A percentile compares a stretch with the other conserved stretches of the same genome.
Conservation (phyloP, 208 protist genomes). For the Acanthamoeba quina region DNA sequence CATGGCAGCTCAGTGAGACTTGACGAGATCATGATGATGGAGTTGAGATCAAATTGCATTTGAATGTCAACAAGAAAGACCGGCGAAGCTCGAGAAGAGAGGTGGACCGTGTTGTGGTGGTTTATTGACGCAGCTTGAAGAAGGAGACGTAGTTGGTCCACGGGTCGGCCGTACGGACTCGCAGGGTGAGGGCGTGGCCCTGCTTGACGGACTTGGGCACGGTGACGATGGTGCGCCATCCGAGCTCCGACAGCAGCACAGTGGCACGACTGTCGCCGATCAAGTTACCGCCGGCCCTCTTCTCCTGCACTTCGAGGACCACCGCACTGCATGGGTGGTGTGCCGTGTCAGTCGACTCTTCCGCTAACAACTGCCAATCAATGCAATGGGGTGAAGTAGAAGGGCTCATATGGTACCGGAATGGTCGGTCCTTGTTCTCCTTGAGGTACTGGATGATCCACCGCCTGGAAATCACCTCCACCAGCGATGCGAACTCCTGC, state of each 20-base stretch:
- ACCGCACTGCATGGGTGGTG: neutral
- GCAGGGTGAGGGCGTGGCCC: constrained; percentile 42
- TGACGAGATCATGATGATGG: neutral
- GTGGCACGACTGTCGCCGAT: constrained; percentile 47
- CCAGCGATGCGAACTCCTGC: constrained; percentile 39
- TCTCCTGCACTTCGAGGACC: constrained; percentile 56
- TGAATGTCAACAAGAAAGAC: neutral
- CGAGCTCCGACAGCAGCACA: constrained; percentile 22
- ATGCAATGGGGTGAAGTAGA: neutral
- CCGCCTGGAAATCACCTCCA: neutral
- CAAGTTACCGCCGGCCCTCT: constrained; percentile 37
- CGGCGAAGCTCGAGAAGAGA: neutral
- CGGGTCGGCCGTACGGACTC: constrained; percentile 24
- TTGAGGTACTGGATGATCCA: constrained; percentile 47
- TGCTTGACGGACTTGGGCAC: constrained; percentile 62
- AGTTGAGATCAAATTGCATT: neutral
- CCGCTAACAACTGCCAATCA: too few species aligned
- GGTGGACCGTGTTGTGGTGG: neutral
- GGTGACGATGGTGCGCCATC: constrained; percentile 51
- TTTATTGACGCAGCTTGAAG: constrained; percentile 27
- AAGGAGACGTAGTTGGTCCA: constrained; percentile 64
- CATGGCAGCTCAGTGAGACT: neutral
- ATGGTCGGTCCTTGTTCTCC: constrained; percentile 60
- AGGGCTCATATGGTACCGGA: neutral
- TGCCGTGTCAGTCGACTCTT: neutral